A percentile compares a stretch with the other conserved stretches of the same genome.
Conservation (phyloP, 192 early-diverging fungal genomes). For the Chytriomyces hyalinus region DNA sequence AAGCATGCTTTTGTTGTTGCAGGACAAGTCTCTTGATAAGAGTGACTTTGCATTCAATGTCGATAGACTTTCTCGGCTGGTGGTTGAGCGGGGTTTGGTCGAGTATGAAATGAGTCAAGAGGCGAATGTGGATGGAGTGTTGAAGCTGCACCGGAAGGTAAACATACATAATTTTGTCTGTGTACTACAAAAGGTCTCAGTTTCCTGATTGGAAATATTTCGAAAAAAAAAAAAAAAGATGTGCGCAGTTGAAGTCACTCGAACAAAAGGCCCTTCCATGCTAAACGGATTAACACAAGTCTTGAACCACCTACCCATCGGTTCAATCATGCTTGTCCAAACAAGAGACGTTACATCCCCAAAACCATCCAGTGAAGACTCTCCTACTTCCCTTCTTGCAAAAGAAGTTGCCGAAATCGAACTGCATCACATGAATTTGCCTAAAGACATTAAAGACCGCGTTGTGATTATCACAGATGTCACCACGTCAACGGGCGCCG, state of each 20-base stretch:
- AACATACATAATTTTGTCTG: not conserved
- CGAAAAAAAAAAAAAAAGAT: slow-evolving; percentile 51
- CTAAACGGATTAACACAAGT: slow-evolving; percentile 83
- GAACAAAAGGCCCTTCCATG: slow-evolving; percentile 86
- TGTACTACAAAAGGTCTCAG: not conserved
- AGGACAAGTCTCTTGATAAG: not conserved
- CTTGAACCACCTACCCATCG: slow-evolving; percentile 78
- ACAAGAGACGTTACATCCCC: slow-evolving; percentile 44
- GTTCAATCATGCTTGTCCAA: slow-evolving; percentile 89
- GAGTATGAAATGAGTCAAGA: slow-evolving; percentile 52
- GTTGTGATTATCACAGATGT: slow-evolving; percentile 85
- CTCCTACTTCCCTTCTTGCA: not conserved
- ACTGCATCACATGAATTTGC: slow-evolving; percentile 86
- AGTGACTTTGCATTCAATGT: slow-evolving; percentile 91
- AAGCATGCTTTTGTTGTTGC: slow-evolving; percentile 3
- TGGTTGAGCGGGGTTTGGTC: slow-evolving; percentile 79
- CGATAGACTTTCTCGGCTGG: slow-evolving; percentile 82
- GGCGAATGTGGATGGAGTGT: slow-evolving; percentile 53
- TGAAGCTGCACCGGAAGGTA: slow-evolving; percentile 25
- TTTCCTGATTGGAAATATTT: slow-evolving; percentile 3
- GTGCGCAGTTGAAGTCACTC: slow-evolving; percentile 82
- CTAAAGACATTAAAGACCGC: slow-evolving; percentile 61
- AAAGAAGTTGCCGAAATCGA: slow-evolving; percentile 75
- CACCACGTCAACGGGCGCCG: slow-evolving; percentile 91
- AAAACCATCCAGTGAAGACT: not conserved